These are phyloP conservation scores for Nicotiana tabacum DNA, from an alignment of 257 asterid species.

Conservation along the genomic window DNA sequence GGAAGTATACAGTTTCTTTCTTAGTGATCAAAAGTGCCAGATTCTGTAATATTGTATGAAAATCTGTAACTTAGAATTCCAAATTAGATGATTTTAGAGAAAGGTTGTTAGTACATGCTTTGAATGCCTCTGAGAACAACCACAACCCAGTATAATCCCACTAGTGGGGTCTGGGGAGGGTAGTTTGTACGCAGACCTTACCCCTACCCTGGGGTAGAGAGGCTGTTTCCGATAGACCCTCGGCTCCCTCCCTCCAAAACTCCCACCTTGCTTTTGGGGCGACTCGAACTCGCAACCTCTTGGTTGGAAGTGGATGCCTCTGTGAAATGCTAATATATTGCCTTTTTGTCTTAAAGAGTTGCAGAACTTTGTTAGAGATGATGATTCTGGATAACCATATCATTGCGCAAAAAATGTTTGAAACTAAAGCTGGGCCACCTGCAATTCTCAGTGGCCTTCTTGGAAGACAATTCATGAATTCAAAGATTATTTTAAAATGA, in stretches of 20 bases:
- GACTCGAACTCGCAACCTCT: no score
- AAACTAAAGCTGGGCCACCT: constrained; percentile 50
- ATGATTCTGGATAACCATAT: constrained; percentile 65
- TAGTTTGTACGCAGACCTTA: no score
- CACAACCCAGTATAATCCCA: no score
- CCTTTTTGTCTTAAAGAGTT: constrained; percentile 51
- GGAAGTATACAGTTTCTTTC: neutral
- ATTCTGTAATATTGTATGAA: neutral
- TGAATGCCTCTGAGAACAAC: neutral
- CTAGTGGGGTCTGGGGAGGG: no score
- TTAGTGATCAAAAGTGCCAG: neutral
- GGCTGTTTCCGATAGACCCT: no score
- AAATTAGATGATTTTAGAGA: neutral
- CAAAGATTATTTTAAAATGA: constrained; percentile 31
- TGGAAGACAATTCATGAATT: constrained; percentile 33
- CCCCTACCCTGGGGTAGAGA: no score
- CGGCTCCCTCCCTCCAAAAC: no score
- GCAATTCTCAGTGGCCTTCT: constrained; percentile 46
- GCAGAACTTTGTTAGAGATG: constrained; percentile 55
- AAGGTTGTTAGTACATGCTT: neutral
- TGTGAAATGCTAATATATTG: constrained; percentile 3
- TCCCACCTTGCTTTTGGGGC: no score
- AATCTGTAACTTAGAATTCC: neutral
- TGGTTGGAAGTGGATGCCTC: neutral
- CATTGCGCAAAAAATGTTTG: constrained; percentile 44